phyloP scores from a whole-genome alignment of 768 basidiomycete species.

The Boletus rubroflammeus region DNA sequence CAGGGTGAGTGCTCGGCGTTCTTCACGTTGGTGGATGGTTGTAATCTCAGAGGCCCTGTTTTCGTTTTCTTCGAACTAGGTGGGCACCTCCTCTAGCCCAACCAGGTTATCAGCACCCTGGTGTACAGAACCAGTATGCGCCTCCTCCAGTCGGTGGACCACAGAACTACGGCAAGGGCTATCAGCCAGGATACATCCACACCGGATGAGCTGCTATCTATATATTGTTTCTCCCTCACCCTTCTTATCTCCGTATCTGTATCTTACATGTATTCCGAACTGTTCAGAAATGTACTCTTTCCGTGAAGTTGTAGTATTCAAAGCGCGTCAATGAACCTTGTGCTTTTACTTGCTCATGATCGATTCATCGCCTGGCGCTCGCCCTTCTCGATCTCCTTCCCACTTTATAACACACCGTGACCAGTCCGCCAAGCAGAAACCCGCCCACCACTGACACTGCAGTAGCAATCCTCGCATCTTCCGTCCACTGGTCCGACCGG shows the following conservation, averaged over 20 bases:
- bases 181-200: conserved; percentile 29
- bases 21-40: neutral
- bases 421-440: conserved; percentile 34
- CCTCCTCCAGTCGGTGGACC: conserved; percentile 1
- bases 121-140: conserved; percentile 12
- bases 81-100: conserved; percentile 36
- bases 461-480: conserved; percentile 16
- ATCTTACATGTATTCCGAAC: neutral
- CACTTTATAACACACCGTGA: conserved; percentile 16
- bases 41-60: neutral
- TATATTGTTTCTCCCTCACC: neutral
- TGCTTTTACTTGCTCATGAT: conserved; percentile 1
- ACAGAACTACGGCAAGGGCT: conserved; percentile 17
- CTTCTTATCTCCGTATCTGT: neutral
- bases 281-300: neutral
- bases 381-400: conserved; percentile 5
- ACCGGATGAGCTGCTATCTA: conserved; percentile 8
- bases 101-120: conserved; percentile 39
- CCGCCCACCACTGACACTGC: conserved; percentile 33
- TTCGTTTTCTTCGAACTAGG: conserved; percentile 11
- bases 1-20: conserved; percentile 39
- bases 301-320: neutral
- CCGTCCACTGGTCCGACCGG: conserved; percentile 11
- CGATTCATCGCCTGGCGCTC: neutral
- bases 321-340: neutral